Conservation (phyloP, 352 stramenopile genomes). For the Phytophthora sansomeana region DNA sequence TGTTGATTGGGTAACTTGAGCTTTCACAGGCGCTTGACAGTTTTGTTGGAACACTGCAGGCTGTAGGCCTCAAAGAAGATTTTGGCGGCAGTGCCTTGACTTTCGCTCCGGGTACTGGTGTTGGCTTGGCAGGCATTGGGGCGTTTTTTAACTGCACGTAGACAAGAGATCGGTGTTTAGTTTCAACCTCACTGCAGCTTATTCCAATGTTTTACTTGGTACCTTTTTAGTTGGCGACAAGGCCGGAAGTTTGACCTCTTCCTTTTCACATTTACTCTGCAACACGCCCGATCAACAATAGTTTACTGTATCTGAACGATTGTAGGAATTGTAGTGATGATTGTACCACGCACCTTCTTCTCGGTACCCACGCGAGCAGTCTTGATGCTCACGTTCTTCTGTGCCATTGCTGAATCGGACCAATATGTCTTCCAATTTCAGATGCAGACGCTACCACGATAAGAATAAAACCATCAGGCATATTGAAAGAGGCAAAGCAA, state of each 20-base stretch:
- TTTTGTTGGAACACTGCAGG: slow-evolving; percentile 16
- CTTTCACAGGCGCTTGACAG: slow-evolving; percentile 21
- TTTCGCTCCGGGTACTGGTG: slow-evolving; percentile 3
- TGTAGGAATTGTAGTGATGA: background rate
- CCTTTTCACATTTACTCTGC: slow-evolving; percentile 41
- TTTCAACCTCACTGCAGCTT: background rate
- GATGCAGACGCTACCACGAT: slow-evolving; percentile 5
- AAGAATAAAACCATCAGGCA: slow-evolving; percentile 23
- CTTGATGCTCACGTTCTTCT: slow-evolving; percentile 25
- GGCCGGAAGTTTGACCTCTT: slow-evolving; percentile 54
- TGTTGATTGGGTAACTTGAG: background rate
- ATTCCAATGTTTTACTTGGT: background rate
- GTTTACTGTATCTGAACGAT: background rate
- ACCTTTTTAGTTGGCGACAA: slow-evolving; percentile 52
- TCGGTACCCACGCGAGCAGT: slow-evolving; percentile 3
- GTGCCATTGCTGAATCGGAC: slow-evolving; percentile 11
- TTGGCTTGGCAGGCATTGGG: slow-evolving; percentile 24
- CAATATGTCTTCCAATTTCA: slow-evolving; percentile 5
- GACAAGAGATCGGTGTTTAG: background rate
- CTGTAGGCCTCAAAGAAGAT: slow-evolving; percentile 18
- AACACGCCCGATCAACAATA: background rate
- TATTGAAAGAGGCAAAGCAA: slow-evolving; percentile 31
- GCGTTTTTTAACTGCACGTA: slow-evolving; percentile 25
- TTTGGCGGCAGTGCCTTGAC: slow-evolving; percentile 18
- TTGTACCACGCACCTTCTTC: slow-evolving; percentile 17